Evolutionary conservation across 768 basidiomycete species (phyloP), one percentile per base, ranked within the genome.

Genomic region (Phlegmacium glaucopus): DNA sequence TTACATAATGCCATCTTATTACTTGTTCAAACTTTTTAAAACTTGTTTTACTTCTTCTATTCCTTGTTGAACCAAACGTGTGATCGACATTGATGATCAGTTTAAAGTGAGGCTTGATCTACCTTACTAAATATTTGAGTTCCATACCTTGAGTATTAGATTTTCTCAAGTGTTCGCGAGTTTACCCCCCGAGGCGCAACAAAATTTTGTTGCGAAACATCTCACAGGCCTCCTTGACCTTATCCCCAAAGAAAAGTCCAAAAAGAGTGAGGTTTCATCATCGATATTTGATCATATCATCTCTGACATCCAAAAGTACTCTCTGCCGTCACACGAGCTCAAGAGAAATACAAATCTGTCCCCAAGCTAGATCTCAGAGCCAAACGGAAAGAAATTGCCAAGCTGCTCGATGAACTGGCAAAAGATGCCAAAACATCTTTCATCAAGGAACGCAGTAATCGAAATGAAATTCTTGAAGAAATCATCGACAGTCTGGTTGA

Each of bases 381-480:
- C 2, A 85, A 84, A 64, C 76, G 74, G 57, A 65, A 64, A 25
- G 82, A 87, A 62, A 66, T 87, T 50, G 68, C 71, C 25, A 55
- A 58, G 0, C 66, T 87, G 36, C 52, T 87, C 12, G 70, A 74
- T 25, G 78, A 82, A 43, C 66, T 87, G 4, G 60, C 68, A 1
- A 72, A 71, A 37, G 83, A 85, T 50, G 57, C 74, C 0, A 84
- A 84, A 52, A 63, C 72, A 4, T 66, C 77, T 1, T 65, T 78
- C 47, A 64, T 80, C 52, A 76, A 71, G 43, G 83, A 83, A 42
- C 63, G 75, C 11, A 81, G 80, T 2, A 73, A 68, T 49, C 70
- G 74, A 25, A 75, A 78, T 15, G 80, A 83, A 50, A 68, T 87
- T 2, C 55, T 85, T 11, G 53, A 65, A 17, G 83, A 87, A 59